These are phyloP conservation scores for Debaryomycetaceae sp. DNA, from an alignment of 1,139 yeast genomes.

Conservation along the genomic window DNA sequence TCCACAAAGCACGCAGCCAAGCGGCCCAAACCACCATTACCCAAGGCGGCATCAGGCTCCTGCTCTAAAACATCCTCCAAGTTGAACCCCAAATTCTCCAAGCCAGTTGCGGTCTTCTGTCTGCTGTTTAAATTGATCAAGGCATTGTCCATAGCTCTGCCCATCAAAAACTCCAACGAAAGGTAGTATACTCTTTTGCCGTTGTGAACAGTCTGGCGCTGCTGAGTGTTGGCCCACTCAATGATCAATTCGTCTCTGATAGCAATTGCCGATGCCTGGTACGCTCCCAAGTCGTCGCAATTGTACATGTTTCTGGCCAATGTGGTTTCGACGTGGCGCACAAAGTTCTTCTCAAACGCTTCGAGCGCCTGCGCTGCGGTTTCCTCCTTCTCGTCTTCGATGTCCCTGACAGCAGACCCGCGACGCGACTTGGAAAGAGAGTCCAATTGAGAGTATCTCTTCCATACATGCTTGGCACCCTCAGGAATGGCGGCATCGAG, in stretches of 20 bases:
- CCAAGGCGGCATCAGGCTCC: constrained; percentile 93
- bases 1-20: constrained; percentile 94
- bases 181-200: constrained; percentile 85
- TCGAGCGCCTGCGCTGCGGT: constrained; percentile 5
- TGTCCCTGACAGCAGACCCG: constrained; percentile 23
- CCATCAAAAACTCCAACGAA: constrained; percentile 89
- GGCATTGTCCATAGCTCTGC: constrained; percentile 93
- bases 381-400: constrained; percentile 48
- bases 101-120: constrained; percentile 49
- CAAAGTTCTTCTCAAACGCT: constrained; percentile 65
- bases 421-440: constrained; percentile 14
- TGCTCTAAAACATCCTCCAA: constrained; percentile 80
- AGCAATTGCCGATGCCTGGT: constrained; percentile 80
- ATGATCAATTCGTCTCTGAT: constrained; percentile 76
- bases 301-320: constrained; percentile 87
- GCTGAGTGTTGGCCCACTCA: constrained; percentile 94
- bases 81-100: constrained; percentile 77
- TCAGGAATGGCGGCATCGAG: constrained; percentile 81
- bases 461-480: constrained; percentile 74
- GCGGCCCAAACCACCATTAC: constrained; percentile 94
- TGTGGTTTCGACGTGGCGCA: constrained; percentile 83
- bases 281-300: constrained; percentile 89
- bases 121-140: constrained; percentile 67
- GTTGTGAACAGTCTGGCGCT: constrained; percentile 76
- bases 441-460: constrained; percentile 47